These are phyloP conservation scores for Plantago lanceolata DNA, from an alignment of 305 asterid genomes.

Conservation along the genomic window DNA sequence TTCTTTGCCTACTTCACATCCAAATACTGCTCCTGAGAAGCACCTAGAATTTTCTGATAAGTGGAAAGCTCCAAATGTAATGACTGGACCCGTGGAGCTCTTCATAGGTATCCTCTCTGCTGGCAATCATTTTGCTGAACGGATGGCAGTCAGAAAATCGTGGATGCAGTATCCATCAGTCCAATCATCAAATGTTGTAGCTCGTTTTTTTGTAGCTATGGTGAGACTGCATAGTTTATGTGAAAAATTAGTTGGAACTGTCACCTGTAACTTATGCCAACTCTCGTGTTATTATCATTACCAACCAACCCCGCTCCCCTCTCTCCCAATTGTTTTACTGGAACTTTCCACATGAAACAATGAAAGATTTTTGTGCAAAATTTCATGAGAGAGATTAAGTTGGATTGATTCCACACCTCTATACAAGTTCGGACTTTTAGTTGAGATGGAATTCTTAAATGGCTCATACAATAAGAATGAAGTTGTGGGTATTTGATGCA, in stretches of 20 bases:
- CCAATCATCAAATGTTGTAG: conserved; percentile 55
- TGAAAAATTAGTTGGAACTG: conserved; percentile 17
- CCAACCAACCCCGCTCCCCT: no score
- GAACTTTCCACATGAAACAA: not conserved
- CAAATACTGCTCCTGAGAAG: conserved; percentile 68
- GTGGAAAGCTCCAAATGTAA: conserved; percentile 80
- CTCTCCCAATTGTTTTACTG: no score
- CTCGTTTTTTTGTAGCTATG: conserved; percentile 93
- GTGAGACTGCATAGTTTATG: conserved; percentile 39
- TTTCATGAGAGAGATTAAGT: not conserved
- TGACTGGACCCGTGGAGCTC: conserved; percentile 65
- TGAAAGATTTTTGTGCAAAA: not conserved
- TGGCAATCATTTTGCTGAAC: conserved; percentile 93
- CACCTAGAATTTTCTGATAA: conserved; percentile 59
- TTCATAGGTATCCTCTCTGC: conserved; percentile 94
- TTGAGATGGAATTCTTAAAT: no score
- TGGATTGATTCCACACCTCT: no score
- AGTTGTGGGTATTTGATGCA: not conserved
- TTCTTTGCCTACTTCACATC: conserved; percentile 79
- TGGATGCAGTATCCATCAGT: conserved; percentile 79
- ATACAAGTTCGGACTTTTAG: no score
- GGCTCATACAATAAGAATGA: not conserved
- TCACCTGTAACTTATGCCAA: not conserved
- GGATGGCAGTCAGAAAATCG: conserved; percentile 96
- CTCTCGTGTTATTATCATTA: not conserved